Evolutionary conservation across 2,329 filamentous ascomycete genomes (phyloP), one percentile per base, ranked within the genome.

Genomic region (Calonectria pseudoturangicola): DNA sequence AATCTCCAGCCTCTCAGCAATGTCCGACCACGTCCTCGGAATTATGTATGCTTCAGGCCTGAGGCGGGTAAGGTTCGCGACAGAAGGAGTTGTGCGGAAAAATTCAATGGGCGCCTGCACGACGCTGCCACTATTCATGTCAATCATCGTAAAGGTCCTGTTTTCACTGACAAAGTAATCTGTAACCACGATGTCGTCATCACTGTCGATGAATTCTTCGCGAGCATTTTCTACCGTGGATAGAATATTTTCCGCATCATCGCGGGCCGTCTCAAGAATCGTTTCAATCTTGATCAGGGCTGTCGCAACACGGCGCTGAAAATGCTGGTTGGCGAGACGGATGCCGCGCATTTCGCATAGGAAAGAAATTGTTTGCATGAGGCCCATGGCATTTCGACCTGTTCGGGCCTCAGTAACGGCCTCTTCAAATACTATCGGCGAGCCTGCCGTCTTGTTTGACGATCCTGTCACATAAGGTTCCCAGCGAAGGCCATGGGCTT

Each of bases 31-130:
- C 2, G 54, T 60, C 2, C 54, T n/a, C 2, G 54, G 54, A 41
- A 60, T 60, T 12, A 60, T 60, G 54, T 60, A 60, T 6, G 54
- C 54, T 21, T 60, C 54, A 4, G 54, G 54, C 9, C 54, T 16
- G 5, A 33, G 33, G 15, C 54, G 54, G 12, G 54, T 60, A 7
- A 60, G 54, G 33, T 60, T 60, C 10, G 54, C 54, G 13, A 60
- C 21, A 13, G 54, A 60, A 21, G 54, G 54, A 18, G 54, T 60
- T 2, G 54, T 60, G 36, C 54, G 33, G 6, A 41, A 41, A 30
- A 60, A 60, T 27, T 41, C 54, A 60, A 60, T 60, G 21, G 54
- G 54, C 21, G 54, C 54, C 54, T 60, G 54, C 54, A 60, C 54
- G 4, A 60, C 54, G 21, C 54, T 60, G 5, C 54, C 54, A 6